Percentiles rank a stretch among this genome's conserved stretches.
Conservation (phyloP, 208 protist species). For the Acanthamoeba healyi region DNA sequence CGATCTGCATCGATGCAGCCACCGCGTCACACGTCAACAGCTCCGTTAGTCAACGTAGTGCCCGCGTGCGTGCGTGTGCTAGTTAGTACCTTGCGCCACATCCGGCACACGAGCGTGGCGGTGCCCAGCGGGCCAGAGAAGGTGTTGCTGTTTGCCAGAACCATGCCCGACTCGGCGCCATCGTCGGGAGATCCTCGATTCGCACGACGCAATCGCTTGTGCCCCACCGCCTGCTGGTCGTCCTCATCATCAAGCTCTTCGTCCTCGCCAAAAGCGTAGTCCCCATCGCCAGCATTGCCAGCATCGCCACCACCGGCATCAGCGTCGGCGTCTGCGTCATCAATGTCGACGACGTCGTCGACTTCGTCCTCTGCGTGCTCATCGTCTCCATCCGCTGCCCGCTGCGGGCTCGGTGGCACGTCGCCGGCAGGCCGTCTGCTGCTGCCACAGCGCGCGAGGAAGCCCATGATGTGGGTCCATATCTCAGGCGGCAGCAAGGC, state of each 20-base stretch:
- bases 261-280: neutral
- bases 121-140: constrained; percentile 13
- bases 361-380: neutral
- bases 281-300: too few species aligned
- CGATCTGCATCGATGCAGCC: constrained; percentile 7
- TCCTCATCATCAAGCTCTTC: neutral
- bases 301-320: too few species aligned
- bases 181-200: neutral
- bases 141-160: neutral
- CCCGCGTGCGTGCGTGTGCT: neutral
- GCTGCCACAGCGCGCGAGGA: neutral
- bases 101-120: constrained; percentile 28
- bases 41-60: neutral
- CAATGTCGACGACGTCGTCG: too few species aligned
- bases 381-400: neutral
- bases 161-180: too few species aligned
- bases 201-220: neutral
- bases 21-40: too few species aligned
- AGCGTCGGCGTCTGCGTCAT: neutral
- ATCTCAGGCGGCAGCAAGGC: constrained; percentile 31
- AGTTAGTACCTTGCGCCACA: constrained; percentile 25
- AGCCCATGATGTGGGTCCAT: constrained; percentile 36
- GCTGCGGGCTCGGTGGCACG: neutral
- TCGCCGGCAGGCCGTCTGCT: neutral
- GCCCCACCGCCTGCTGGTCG: neutral